Evolutionary conservation across 306 rosid genomes (phyloP).

Genomic region (Medicago lupulina): DNA sequence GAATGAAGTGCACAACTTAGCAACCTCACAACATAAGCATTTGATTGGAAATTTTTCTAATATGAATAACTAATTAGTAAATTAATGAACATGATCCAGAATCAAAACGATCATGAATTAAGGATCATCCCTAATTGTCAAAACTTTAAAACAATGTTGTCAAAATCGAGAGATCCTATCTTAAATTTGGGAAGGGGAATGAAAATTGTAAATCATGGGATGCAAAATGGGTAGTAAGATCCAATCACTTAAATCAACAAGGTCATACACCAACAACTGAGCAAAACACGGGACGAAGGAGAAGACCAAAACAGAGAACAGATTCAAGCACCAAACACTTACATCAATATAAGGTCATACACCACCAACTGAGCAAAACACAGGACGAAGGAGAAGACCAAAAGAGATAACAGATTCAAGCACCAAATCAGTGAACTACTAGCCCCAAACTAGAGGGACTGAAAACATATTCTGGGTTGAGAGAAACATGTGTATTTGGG

Average conservation of each 20-base stretch:
- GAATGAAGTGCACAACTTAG: not conserved
- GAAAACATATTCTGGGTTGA: not conserved
- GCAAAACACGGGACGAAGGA: not conserved
- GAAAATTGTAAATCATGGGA: not conserved
- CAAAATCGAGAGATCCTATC: not conserved
- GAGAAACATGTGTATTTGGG: constrained; percentile 2
- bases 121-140: not conserved
- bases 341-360: not conserved
- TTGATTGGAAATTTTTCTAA: not conserved
- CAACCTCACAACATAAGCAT: not conserved
- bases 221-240: not conserved
- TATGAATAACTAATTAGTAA: not conserved
- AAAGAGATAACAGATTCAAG: not conserved
- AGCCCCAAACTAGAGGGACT: not conserved
- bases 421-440: not conserved
- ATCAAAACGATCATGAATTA: not conserved
- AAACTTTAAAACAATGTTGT: not conserved
- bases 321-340: not conserved
- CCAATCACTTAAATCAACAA: not conserved
- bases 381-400: not conserved
- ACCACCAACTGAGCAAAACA: not conserved
- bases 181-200: not conserved
- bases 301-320: not conserved
- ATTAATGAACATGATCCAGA: not conserved
- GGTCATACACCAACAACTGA: not conserved